Base-by-base conservation (phyloP, 331 rosid species). In the Quercus lobata region DNA sequence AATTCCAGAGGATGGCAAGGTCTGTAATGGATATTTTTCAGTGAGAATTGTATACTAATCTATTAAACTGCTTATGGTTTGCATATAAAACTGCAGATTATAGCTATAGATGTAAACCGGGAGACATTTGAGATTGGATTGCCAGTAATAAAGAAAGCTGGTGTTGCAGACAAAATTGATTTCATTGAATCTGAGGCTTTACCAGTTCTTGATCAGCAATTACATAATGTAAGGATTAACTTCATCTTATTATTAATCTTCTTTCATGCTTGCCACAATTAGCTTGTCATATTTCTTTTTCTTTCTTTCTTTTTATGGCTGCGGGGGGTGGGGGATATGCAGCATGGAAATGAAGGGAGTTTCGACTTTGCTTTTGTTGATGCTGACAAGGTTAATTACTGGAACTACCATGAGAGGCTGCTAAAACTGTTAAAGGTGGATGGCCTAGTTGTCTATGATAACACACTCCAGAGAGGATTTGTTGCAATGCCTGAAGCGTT, bases 381-480 rank as follows among this genome's bases (percentile, higher is more conserved):
- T 7, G 80, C 77, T 1, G 84, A 81, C 84, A 75, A 81, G 72
- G 41, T 27, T 16, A 81, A 69, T 25, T 81, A 75, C 49, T 44
- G 60, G 62, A 69, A 69, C 57, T 81, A 75, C 65, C 84, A 81
- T n/a, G 14, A 81, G 76, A 69, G 76, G 66, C 54, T 81, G 24
- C 46, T 81, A 14, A 75, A 69, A 24, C 76, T 81, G 56, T 10
- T 57, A 3, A 75, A 75, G 76, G 61, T 75, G 11, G 73, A 80
- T 6, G 84, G 84, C 34, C 3, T 81, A 37, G n/a, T 75, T n/a
- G n/a, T 74, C 24, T 80, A 80, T 30, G 80, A 80, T 11, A 80
- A 80, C 65, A 80, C 84, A 21, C 79, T 80, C 1, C 76, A 80
- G 88, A 52, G 60, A 46, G 88, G 88, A 60, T 12, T 83, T 7